Evolutionary conservation across 2,329 filamentous ascomycete species (phyloP).

Genomic region (Davidsoniella australis): DNA sequence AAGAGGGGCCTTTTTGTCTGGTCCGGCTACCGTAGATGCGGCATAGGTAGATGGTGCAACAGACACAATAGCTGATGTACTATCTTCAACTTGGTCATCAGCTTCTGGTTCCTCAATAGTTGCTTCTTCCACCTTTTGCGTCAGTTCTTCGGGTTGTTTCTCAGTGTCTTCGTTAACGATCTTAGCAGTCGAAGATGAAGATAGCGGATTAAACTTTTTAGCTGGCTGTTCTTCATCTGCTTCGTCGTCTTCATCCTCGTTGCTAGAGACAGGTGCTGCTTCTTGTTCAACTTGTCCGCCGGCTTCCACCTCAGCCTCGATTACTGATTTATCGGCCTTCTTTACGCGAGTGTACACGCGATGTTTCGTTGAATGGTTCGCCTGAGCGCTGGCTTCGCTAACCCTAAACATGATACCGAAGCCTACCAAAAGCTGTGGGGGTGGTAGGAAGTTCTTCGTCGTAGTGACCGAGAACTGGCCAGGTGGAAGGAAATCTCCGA

Average conservation of each 20-base stretch:
- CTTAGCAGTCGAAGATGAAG: not conserved
- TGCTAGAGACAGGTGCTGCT: conserved; percentile 9
- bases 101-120: conserved; percentile 3
- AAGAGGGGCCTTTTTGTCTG: conserved; percentile 28
- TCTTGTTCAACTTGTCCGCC: conserved; percentile 17
- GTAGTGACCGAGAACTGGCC: conserved; percentile 71
- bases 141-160: not conserved
- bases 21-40: conserved; percentile 17
- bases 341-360: conserved; percentile 16
- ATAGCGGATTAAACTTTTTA: conserved; percentile 4
- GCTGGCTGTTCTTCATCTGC: conserved; percentile 9
- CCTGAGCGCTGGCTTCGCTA: conserved; percentile 64
- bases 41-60: conserved; percentile 8
- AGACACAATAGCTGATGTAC: not conserved
- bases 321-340: conserved; percentile 15
- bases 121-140: not conserved
- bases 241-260: conserved; percentile 22
- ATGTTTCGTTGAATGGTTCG: conserved; percentile 56
- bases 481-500: conserved; percentile 61
- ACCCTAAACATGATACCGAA: conserved; percentile 79
- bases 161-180: not conserved
- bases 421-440: conserved; percentile 71
- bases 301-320: conserved; percentile 20
- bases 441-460: conserved; percentile 81
- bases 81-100: conserved; percentile 15